Evolutionary conservation across 495 filamentous ascomycete genomes (phyloP), one percentile per base, ranked within the genome.

Genomic region (Apodospora peruviana): DNA sequence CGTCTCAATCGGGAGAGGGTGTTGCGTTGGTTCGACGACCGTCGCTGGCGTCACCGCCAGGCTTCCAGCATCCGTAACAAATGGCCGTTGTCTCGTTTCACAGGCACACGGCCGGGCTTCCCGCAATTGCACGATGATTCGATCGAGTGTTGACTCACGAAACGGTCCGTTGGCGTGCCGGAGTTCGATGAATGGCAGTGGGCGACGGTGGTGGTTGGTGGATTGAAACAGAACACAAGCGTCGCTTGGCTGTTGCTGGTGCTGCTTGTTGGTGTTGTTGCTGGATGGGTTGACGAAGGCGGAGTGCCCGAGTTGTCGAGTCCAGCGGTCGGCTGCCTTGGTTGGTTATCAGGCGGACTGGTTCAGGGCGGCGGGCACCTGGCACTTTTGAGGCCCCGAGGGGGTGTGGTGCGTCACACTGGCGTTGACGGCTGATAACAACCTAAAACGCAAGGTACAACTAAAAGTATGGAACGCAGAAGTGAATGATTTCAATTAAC

Each of bases 11-110:
- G 42, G 22, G 23, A 20, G 35, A 19, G n/a, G 12, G 22, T 45
- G 27, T 17, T 22, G 35, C 45, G 40, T 41, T n/a, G n/a, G n/a
- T 35, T 51, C 44, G 43, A 57, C 54, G 39, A 48, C 51, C 43
- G 59, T 50, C 45, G 41, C 51, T 50, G 50, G 43, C 41, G 40
- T 47, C 41, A 52, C 45, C 51, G 51, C 55, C 55, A 45, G 40
- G 43, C 29, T 32, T 40, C 29, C 35, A 46, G 52, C 57, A 55
- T 52, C 41, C 47, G 56, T 39, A 27, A 41, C 25, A n/a, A n/a
- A n/a, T n/a, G n/a, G 5, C 12, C 11, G 5, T 40, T 40, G 37
- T 40, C 12, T 40, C 37, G 27, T 32, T 32, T 7, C 27, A 14
- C n/a, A n/a, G n/a, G n/a, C n/a, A n/a, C n/a, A n/a, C n/a, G n/a